Conservation (phyloP, 1,284 basidiomycete genomes). For the Tilletia caries region DNA sequence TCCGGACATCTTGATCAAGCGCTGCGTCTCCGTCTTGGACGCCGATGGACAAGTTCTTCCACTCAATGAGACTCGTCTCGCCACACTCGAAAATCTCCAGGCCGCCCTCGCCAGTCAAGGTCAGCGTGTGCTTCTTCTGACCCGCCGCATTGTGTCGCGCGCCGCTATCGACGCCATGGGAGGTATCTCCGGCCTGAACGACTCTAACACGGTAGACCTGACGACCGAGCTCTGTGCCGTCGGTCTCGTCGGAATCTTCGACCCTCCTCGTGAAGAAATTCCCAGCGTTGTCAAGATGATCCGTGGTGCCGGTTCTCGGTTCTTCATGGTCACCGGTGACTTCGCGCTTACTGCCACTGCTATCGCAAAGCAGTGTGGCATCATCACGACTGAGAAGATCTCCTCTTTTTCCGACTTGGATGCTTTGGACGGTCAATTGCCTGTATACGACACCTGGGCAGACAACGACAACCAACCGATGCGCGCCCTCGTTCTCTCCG, state of each 20-base stretch:
- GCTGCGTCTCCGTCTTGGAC: slow-evolving; percentile 4
- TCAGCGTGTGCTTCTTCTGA: slow-evolving; percentile 63
- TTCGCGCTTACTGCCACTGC: slow-evolving; percentile 61
- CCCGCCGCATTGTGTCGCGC: slow-evolving; percentile 51
- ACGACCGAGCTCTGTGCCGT: slow-evolving; percentile 61
- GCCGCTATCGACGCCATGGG: slow-evolving; percentile 3
- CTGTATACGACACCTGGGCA: slow-evolving; percentile 57
- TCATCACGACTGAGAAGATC: slow-evolving; percentile 59
- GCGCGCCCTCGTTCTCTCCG: slow-evolving; percentile 25
- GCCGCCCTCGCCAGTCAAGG: slow-evolving; percentile 61
- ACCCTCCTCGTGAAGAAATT: slow-evolving; percentile 65
- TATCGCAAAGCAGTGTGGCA: slow-evolving; percentile 65
- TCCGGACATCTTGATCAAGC: slow-evolving; percentile 37
- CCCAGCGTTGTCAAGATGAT: slow-evolving; percentile 60
- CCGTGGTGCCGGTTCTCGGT: slow-evolving; percentile 64
- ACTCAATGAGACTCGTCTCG: slow-evolving; percentile 43
- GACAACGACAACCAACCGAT: slow-evolving; percentile 38
- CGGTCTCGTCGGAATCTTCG: slow-evolving; percentile 65
- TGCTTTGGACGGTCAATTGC: slow-evolving; percentile 14
- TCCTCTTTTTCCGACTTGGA: slow-evolving; percentile 54
- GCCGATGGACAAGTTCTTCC: not conserved
- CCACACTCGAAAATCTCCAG: slow-evolving; percentile 22
- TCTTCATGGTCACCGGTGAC: slow-evolving; percentile 70
- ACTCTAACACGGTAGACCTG: slow-evolving; percentile 48
- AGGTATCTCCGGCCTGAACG: slow-evolving; percentile 35